Percentiles rank a stretch among this genome's conserved stretches.
phyloP scores from a whole-genome alignment of 192 early-diverging fungal genomes.

The Coemansia sp. region DNA sequence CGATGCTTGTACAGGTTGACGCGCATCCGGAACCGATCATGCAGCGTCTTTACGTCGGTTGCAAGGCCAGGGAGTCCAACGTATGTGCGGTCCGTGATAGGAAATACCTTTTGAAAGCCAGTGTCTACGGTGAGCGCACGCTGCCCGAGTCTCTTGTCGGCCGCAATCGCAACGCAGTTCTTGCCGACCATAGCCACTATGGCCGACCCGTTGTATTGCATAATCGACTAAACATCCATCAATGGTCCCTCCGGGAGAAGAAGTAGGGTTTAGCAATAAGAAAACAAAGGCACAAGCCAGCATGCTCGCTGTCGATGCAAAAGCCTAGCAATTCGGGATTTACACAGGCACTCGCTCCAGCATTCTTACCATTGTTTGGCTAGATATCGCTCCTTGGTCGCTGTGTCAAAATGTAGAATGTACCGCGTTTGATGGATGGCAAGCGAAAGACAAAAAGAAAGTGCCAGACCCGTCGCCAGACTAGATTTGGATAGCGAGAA shows the following conservation, averaged over 20 bases:
- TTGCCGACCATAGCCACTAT: conserved; percentile 98
- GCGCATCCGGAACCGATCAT: conserved; percentile 87
- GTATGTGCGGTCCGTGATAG: conserved; percentile 78
- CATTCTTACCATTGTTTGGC: conserved; percentile 16
- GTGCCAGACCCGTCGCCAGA: background rate
- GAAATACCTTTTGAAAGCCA: conserved; percentile 94
- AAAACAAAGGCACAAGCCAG: background rate
- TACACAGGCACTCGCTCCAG: background rate
- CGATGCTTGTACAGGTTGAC: conserved; percentile 93
- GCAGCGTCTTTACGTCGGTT: conserved; percentile 94
- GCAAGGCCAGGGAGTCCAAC: conserved; percentile 92
- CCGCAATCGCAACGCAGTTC: conserved; percentile 96
- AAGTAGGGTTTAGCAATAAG: background rate
- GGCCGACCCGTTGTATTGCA: conserved; percentile 92
- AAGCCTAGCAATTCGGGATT: no score
- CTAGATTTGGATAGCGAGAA: background rate
- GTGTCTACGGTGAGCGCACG: conserved; percentile 92
- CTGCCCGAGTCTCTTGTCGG: conserved; percentile 91
- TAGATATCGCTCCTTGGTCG: background rate
- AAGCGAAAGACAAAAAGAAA: background rate
- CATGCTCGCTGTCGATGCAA: background rate
- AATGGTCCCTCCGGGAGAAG: background rate
- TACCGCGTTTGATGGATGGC: background rate
- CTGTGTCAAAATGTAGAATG: conserved; percentile 3
- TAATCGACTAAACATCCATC: conserved; percentile 63